Conservation (phyloP, 2,329 filamentous ascomycete genomes). For the Trichoderma koningii region DNA sequence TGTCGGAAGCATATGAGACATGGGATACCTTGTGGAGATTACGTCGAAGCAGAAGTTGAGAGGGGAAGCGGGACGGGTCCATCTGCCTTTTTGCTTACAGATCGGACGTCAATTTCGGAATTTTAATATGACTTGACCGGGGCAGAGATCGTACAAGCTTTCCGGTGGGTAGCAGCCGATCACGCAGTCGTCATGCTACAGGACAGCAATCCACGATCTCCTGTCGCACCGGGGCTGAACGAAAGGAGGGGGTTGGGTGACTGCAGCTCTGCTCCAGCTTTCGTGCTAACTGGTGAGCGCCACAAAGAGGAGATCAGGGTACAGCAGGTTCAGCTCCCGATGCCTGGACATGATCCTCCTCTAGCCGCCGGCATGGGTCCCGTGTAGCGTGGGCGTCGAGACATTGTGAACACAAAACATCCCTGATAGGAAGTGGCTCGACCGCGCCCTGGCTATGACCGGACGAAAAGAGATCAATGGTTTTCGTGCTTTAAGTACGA, state of each 20-base stretch:
- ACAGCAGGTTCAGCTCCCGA: neutral
- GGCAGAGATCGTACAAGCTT: neutral
- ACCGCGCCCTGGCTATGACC: neutral
- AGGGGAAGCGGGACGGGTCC: neutral
- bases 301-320: neutral
- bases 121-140: neutral
- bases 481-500: constrained; percentile 11
- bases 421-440: neutral
- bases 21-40: neutral
- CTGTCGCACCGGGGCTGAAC: neutral
- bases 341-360: neutral
- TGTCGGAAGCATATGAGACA: neutral
- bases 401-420: neutral
- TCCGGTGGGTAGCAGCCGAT: neutral
- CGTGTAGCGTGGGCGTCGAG: neutral
- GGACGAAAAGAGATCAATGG: neutral
- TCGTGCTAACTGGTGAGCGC: neutral
- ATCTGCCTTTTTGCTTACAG: neutral
- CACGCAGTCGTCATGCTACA: neutral
- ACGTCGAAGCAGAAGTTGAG: neutral
- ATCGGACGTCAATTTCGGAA: neutral
- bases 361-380: neutral
- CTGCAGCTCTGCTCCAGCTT: neutral
- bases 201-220: neutral
- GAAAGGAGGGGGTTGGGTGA: neutral